phyloP scores from a whole-genome alignment of 2,329 filamentous ascomycete species.

The Dendrostoma leiphaemia region DNA sequence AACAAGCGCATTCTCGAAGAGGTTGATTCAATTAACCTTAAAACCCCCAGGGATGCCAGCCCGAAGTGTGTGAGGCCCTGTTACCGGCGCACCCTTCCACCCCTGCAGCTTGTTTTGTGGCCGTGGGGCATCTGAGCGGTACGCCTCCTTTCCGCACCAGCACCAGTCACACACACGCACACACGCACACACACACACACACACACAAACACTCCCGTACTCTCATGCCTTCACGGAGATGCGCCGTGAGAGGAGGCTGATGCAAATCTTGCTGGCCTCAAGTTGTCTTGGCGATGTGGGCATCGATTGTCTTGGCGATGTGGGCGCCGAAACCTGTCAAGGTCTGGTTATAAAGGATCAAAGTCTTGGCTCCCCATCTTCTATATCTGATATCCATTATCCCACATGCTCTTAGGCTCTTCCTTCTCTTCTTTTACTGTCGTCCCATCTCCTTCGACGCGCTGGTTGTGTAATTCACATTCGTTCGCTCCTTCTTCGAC shows the following conservation, averaged over 20 bases:
- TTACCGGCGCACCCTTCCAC: constrained; percentile 1
- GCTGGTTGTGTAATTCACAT: constrained; percentile 16
- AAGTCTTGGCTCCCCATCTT: constrained; percentile 3
- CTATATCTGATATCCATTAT: constrained; percentile 6
- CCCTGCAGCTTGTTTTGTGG: constrained; percentile 11
- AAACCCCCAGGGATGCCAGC: constrained; percentile 7
- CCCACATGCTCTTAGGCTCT: neutral
- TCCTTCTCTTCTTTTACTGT: neutral
- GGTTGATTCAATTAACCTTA: constrained; percentile 1
- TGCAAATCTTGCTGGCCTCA: constrained; percentile 1
- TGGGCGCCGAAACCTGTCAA: constrained; percentile 6
- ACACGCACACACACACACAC: too few species aligned
- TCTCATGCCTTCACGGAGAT: neutral
- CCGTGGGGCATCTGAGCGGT: constrained; percentile 9
- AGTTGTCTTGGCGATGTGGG: constrained; percentile 14
- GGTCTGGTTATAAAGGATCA: constrained; percentile 6
- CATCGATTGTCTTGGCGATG: constrained; percentile 14
- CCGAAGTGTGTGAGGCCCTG: neutral
- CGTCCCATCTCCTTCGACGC: constrained; percentile 10
- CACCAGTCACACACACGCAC: constrained; percentile 4
- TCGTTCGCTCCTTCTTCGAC: constrained; percentile 11
- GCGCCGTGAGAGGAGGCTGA: neutral
- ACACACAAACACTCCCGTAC: constrained; percentile 4
- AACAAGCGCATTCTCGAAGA: neutral
- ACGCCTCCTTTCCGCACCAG: constrained; percentile 13